A percentile compares a stretch with the other conserved stretches of the same genome.
phyloP scores from a whole-genome alignment of 495 filamentous ascomycete genomes.

The Podospora tetraspora region DNA sequence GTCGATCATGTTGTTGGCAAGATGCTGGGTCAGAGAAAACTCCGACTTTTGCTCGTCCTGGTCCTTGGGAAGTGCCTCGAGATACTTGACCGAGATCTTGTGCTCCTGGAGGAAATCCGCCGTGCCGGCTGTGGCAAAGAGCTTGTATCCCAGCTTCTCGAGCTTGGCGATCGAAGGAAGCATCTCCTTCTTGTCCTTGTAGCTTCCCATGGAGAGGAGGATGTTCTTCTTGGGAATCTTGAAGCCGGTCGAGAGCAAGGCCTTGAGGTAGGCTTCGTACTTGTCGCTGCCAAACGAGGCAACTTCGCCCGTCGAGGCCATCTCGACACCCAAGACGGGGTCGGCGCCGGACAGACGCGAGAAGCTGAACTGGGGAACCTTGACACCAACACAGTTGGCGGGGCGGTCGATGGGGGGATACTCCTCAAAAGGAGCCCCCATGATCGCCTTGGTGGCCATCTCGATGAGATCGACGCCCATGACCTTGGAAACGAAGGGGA shows the following conservation, averaged over 20 bases:
- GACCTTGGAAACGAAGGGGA: slow-evolving; percentile 97
- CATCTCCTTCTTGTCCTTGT: slow-evolving; percentile 97
- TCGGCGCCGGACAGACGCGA: slow-evolving; percentile 93
- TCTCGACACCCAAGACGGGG: slow-evolving; percentile 94
- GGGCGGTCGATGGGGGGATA: slow-evolving; percentile 75
- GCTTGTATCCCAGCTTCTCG: slow-evolving; percentile 80
- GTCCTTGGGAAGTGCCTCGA: slow-evolving; percentile 70
- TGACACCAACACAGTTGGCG: slow-evolving; percentile 85
- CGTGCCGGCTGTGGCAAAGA: slow-evolving; percentile 93
- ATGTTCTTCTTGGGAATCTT: slow-evolving; percentile 95
- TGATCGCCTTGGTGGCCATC: slow-evolving; percentile 97
- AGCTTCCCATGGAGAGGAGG: slow-evolving; percentile 89
- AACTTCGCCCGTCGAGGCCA: slow-evolving; percentile 98
- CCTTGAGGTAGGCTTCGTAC: slow-evolving; percentile 97
- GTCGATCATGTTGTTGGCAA: slow-evolving; percentile 95
- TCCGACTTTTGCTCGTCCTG: slow-evolving; percentile 82
- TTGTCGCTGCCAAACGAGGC: slow-evolving; percentile 94
- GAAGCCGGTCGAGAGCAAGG: slow-evolving; percentile 90
- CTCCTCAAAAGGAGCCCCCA: slow-evolving; percentile 70
- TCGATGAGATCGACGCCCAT: slow-evolving; percentile 98
- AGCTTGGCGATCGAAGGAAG: slow-evolving; percentile 87
- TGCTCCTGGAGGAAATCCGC: slow-evolving; percentile 93
- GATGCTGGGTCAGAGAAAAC: slow-evolving; percentile 90
- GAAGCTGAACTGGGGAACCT: slow-evolving; percentile 98
- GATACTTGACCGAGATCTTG: slow-evolving; percentile 80